Evolutionary conservation across 2,329 filamentous ascomycete genomes (phyloP).

Genomic region (Colletotrichum neosansevieriae): DNA sequence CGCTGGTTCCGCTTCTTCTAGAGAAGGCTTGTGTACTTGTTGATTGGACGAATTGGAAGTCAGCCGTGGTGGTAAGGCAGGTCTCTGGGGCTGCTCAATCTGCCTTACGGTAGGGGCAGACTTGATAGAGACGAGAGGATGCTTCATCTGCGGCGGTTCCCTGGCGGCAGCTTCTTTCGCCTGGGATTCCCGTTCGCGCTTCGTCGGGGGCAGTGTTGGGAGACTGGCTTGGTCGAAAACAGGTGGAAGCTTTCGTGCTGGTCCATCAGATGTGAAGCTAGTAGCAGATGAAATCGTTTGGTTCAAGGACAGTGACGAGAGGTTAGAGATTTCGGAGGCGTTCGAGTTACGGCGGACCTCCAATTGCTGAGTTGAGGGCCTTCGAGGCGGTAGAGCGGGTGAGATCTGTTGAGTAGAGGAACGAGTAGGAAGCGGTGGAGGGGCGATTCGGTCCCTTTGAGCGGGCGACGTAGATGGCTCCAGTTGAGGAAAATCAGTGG

Average conservation of each 20-base stretch:
- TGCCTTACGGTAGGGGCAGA: slow-evolving; percentile 53
- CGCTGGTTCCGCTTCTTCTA: slow-evolving; percentile 22
- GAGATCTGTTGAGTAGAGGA: slow-evolving; percentile 54
- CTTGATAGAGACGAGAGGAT: slow-evolving; percentile 52
- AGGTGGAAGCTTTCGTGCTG: slow-evolving; percentile 66
- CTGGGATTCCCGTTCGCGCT: slow-evolving; percentile 64
- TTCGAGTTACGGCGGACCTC: slow-evolving; percentile 65
- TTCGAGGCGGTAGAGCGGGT: slow-evolving; percentile 64
- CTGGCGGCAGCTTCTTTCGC: slow-evolving; percentile 45
- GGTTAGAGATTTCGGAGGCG: slow-evolving; percentile 67
- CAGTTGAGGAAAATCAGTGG: slow-evolving; percentile 45
- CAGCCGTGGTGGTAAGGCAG: slow-evolving; percentile 62
- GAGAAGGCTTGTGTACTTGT: slow-evolving; percentile 18
- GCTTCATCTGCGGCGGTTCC: slow-evolving; percentile 43
- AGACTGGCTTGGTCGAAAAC: slow-evolving; percentile 67
- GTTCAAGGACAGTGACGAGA: slow-evolving; percentile 65
- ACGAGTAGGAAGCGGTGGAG: slow-evolving; percentile 53
- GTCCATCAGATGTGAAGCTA: slow-evolving; percentile 59
- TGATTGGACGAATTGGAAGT: slow-evolving; percentile 61
- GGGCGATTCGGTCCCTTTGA: slow-evolving; percentile 46
- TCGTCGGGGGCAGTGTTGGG: slow-evolving; percentile 68
- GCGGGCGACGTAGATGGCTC: slow-evolving; percentile 43
- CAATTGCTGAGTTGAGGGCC: slow-evolving; percentile 58
- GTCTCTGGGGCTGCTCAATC: slow-evolving; percentile 50
- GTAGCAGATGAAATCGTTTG: slow-evolving; percentile 60